Evolutionary conservation across 1,284 basidiomycete genomes (phyloP), one percentile per base, ranked within the genome.

Genomic region (Athelia sp.): DNA sequence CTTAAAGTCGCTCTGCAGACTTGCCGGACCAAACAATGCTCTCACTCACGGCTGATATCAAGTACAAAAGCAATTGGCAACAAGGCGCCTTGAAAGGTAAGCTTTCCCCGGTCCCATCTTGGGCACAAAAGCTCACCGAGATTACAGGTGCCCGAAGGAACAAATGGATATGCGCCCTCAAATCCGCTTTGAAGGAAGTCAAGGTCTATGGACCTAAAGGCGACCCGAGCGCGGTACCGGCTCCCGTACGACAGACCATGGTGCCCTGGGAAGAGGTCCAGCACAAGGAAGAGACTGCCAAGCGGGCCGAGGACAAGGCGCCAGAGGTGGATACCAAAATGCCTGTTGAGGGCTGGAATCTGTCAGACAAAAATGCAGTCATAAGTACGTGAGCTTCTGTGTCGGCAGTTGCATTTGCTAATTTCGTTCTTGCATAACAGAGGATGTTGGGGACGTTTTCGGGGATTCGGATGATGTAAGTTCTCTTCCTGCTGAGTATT

Each of bases 21-120:
- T 88, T 95, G 58, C 87, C 87, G 19, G 87, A 79, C 3, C 93
- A 96, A 63, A 78, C 76, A 53, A 91, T 87, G 65, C 81, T 96
- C 76, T 76, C 78, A 0, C 74, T 96, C 17, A 81, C 80, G 53
- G 86, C 87, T 22, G 86, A 90, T 61, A 96, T 96, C 69, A 88
- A 87, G 65, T 95, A 93, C 75, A 94, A 93, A 73, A 86, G 84
- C 57, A 96, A 94, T 64, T 88, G 84, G 74, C 91, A 93, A 65
- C 87, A 91, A 60, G 83, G 81, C 19, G 81, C 83, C 0, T 69
- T 94, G 36, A 93, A 83, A 74, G 75, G 83, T 84, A 59, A 40
- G 60, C 50, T 18, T 22, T 49, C 42, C 21, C n/a, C 32, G 36
- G 46, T 44, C 46, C 52, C 52, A 32, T 45, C 36, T 42, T 42